phyloP scores from a whole-genome alignment of 2,329 filamentous ascomycete genomes.

The Pseudocercospora pini-densiflorae region DNA sequence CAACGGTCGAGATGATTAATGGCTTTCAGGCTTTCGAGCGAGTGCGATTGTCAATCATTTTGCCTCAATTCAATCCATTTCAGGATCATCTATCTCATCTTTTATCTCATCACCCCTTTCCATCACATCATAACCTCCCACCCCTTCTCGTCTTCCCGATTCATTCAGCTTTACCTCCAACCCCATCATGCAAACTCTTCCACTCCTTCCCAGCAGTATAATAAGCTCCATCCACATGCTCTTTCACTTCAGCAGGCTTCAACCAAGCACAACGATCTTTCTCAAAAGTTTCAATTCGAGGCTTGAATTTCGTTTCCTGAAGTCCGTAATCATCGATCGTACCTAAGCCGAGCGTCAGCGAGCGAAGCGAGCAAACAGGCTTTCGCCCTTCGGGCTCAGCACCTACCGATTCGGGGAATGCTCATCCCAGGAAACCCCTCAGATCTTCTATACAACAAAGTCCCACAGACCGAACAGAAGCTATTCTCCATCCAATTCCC shows the following conservation, averaged over 20 bases:
- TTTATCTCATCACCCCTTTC: too few relatives aligned
- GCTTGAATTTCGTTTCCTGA: constrained; percentile 61
- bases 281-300: constrained; percentile 57
- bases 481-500: constrained; percentile 62
- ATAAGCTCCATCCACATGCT: constrained; percentile 22
- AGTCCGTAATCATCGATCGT: constrained; percentile 66
- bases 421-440: not conserved
- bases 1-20: too few relatives aligned
- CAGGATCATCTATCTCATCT: too few relatives aligned
- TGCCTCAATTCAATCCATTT: too few relatives aligned
- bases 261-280: constrained; percentile 49
- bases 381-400: too few relatives aligned
- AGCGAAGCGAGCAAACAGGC: not conserved
- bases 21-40: too few relatives aligned
- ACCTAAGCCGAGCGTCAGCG: constrained; percentile 46
- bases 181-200: constrained; percentile 20
- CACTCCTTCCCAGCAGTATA: constrained; percentile 25
- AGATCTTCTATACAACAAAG: constrained; percentile 60
- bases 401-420: not conserved
- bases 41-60: too few relatives aligned
- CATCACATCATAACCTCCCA: too few relatives aligned
- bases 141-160: not conserved
- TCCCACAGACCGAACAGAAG: constrained; percentile 65
- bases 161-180: constrained; percentile 7
- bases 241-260: constrained; percentile 13